Percentiles rank a stretch among this genome's conserved stretches.
These are phyloP conservation scores for Suhomyces guaymorum DNA, from an alignment of 1,139 yeast genomes.

Conservation along the genomic window DNA sequence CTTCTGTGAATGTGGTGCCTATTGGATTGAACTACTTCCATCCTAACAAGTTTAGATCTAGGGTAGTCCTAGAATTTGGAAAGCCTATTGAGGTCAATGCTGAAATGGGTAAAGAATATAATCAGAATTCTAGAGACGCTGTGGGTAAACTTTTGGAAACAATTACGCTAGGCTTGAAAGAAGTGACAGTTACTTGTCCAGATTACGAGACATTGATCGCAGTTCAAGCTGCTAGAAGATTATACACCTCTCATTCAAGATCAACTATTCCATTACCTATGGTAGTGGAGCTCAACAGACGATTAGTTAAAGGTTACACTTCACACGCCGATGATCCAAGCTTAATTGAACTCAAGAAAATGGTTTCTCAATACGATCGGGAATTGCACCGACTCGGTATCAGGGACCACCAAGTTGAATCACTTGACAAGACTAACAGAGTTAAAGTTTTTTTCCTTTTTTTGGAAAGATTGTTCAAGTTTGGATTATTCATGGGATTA, in stretches of 20 bases:
- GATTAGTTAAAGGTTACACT: conserved; percentile 78
- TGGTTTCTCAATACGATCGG: conserved; percentile 68
- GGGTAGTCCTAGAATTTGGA: conserved; percentile 95
- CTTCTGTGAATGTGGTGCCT: conserved; percentile 76
- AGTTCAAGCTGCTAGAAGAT: conserved; percentile 88
- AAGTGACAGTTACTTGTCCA: conserved; percentile 89
- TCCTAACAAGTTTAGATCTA: conserved; percentile 89
- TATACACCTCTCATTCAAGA: conserved; percentile 46
- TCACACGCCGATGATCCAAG: conserved; percentile 72
- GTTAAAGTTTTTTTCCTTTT: conserved; percentile 49
- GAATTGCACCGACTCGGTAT: conserved; percentile 67
- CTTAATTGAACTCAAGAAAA: conserved; percentile 57
- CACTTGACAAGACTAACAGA: conserved; percentile 51
- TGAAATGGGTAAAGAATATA: conserved; percentile 30
- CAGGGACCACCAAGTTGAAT: conserved; percentile 88
- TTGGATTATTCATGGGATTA: conserved; percentile 54
- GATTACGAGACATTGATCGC: conserved; percentile 92
- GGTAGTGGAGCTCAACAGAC: conserved; percentile 85
- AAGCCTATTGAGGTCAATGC: conserved; percentile 73
- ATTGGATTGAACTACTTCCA: conserved; percentile 98
- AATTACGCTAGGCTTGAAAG: conserved; percentile 73
- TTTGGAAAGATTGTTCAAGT: conserved; percentile 52
- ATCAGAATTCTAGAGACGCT: conserved; percentile 21
- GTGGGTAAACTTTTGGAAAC: conserved; percentile 57
- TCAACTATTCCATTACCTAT: conserved; percentile 62